These are phyloP conservation scores for Saccharomyces hybrid DNA, from an alignment of 1,139 yeast genomes.

Conservation along the genomic window DNA sequence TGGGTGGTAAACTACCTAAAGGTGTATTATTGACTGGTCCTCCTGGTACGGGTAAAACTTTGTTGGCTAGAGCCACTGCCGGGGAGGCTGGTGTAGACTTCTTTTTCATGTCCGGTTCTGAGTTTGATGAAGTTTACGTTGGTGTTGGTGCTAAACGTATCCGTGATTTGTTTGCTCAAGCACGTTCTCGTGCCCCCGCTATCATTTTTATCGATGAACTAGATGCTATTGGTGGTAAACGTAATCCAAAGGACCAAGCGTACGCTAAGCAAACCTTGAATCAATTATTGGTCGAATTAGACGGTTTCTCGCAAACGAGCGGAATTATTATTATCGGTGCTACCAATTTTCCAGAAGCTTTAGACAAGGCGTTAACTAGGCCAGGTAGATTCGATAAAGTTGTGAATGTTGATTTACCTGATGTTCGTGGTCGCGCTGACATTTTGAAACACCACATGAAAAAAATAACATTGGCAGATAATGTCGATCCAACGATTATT, in stretches of 20 bases:
- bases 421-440: conserved; percentile 93
- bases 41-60: conserved; percentile 98
- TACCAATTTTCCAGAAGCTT: conserved; percentile 92
- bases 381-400: conserved; percentile 98
- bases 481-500: conserved; percentile 78
- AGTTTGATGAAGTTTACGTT: conserved; percentile 93
- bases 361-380: conserved; percentile 93
- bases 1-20: conserved; percentile 95
- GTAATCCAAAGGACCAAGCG: conserved; percentile 96
- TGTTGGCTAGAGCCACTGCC: conserved; percentile 96
- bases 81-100: conserved; percentile 99
- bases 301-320: conserved; percentile 87
- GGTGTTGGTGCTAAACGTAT: conserved; percentile 99
- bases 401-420: conserved; percentile 93
- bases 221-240: conserved; percentile 97
- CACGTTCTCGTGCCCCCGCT: conserved; percentile 93
- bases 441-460: conserved; percentile 88
- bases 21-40: conserved; percentile 97
- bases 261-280: conserved; percentile 95
- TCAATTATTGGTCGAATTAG: conserved; percentile 90
- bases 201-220: conserved; percentile 93
- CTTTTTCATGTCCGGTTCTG: conserved; percentile 97
- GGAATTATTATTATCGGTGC: conserved; percentile 97
- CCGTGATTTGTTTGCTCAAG: conserved; percentile 86
- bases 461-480: conserved; percentile 75